phyloP scores from a whole-genome alignment of 352 stramenopile species.

The Phytophthora ramorum region DNA sequence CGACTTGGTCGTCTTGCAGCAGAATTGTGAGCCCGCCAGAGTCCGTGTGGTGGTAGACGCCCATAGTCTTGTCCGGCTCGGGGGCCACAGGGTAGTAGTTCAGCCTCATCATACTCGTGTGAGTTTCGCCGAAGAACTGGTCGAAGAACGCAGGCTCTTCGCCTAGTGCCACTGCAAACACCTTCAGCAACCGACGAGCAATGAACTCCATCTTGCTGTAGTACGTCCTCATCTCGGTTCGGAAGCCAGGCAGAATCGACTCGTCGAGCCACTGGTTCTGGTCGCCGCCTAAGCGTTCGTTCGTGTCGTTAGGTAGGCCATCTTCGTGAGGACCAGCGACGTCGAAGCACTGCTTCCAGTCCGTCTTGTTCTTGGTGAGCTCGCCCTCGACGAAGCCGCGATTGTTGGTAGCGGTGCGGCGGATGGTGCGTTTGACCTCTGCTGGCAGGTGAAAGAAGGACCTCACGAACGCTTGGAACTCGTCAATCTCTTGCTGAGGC shows the following conservation, averaged over 20 bases:
- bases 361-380: slow-evolving; percentile 91
- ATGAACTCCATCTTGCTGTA: slow-evolving; percentile 57
- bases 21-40: slow-evolving; percentile 47
- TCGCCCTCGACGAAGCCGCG: slow-evolving; percentile 94
- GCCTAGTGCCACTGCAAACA: slow-evolving; percentile 56
- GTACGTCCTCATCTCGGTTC: slow-evolving; percentile 39
- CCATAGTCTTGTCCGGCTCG: too few relatives aligned
- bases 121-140: slow-evolving; percentile 56
- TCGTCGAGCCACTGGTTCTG: slow-evolving; percentile 84
- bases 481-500: slow-evolving; percentile 56
- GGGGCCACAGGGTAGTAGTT: slow-evolving; percentile 88
- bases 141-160: slow-evolving; percentile 54
- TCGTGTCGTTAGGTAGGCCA: slow-evolving; percentile 39
- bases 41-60: slow-evolving; percentile 37
- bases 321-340: slow-evolving; percentile 32
- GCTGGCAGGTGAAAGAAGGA: slow-evolving; percentile 86
- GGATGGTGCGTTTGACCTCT: slow-evolving; percentile 58
- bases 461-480: slow-evolving; percentile 70
- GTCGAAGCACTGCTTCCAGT: slow-evolving; percentile 93
- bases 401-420: slow-evolving; percentile 80
- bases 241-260: slow-evolving; percentile 58
- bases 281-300: slow-evolving; percentile 80
- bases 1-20: slow-evolving; percentile 62
- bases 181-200: slow-evolving; percentile 50
- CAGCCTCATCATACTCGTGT: slow-evolving; percentile 89